phyloP scores from a whole-genome alignment of 768 basidiomycete species.

The Clathrus columnatus region DNA sequence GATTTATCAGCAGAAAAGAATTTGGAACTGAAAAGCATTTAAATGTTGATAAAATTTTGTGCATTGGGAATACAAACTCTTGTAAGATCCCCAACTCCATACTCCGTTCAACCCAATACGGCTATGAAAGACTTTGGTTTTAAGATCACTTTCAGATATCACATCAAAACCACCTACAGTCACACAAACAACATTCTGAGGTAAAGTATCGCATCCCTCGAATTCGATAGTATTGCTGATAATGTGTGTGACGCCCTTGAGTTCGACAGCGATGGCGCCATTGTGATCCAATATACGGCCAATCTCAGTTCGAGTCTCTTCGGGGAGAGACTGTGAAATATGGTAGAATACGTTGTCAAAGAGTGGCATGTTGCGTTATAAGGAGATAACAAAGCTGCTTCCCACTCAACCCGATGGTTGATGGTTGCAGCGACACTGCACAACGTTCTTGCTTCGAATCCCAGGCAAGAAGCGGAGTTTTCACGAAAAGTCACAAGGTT shows the following conservation, averaged over 20 bases:
- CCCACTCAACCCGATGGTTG: no score
- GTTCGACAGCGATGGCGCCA: slow-evolving; percentile 32
- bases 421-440: no score
- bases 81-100: slow-evolving; percentile 49
- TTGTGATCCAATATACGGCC: slow-evolving; percentile 40
- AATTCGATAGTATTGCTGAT: slow-evolving; percentile 49
- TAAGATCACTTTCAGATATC: not conserved
- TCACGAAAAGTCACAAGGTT: no score
- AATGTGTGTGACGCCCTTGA: slow-evolving; percentile 41
- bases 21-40: slow-evolving; percentile 29
- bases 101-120: slow-evolving; percentile 65
- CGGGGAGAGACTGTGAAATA: slow-evolving; percentile 9
- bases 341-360: slow-evolving; percentile 13
- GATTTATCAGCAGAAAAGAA: slow-evolving; percentile 71
- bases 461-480: no score
- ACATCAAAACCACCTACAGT: slow-evolving; percentile 24
- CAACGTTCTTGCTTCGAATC: no score
- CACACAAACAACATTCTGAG: slow-evolving; percentile 26
- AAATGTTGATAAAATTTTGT: slow-evolving; percentile 2
- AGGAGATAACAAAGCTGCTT: not conserved
- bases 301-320: slow-evolving; percentile 28
- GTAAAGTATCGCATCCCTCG: slow-evolving; percentile 44
- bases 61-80: slow-evolving; percentile 30
- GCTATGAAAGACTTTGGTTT: slow-evolving; percentile 24
- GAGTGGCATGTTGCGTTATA: slow-evolving; percentile 12